Evolutionary conservation across 129 eudicot genomes (phyloP).

Genomic region (Scalesia atractyloides): DNA sequence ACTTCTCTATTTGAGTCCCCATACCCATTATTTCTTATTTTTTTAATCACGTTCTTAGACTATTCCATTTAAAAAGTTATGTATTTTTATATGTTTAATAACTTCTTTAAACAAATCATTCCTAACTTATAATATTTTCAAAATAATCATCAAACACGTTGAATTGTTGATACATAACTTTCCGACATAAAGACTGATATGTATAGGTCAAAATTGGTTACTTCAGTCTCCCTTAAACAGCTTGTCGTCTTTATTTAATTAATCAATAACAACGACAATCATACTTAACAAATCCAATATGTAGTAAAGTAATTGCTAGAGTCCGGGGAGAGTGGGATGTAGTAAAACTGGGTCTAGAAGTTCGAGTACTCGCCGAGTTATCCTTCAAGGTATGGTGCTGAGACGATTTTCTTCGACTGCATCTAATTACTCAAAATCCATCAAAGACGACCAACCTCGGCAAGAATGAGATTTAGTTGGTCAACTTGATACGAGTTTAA

Average conservation of each 20-base stretch:
- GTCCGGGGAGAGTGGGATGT: no score
- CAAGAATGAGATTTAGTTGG: no score
- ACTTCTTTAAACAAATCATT: neutral
- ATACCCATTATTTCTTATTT: constrained; percentile 9
- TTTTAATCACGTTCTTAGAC: neutral
- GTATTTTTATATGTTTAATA: neutral
- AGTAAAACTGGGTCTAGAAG: no score
- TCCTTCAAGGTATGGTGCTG: no score
- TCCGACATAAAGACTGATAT: neutral
- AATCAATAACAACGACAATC: neutral
- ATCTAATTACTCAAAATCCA: no score
- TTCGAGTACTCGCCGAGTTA: no score
- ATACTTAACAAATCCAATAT: no score
- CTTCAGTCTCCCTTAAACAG: neutral
- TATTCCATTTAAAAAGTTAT: neutral
- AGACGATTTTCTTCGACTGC: no score
- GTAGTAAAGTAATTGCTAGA: no score
- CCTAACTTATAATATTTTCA: neutral
- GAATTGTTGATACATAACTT: neutral
- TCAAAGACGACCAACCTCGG: no score
- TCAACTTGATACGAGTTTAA: no score
- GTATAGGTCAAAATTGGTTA: neutral
- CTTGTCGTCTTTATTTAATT: neutral
- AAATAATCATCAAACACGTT: neutral
- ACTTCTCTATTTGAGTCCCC: constrained; percentile 5